Base-by-base conservation (phyloP, 768 basidiomycete genomes). In the Hydnomerulius pinastri region DNA sequence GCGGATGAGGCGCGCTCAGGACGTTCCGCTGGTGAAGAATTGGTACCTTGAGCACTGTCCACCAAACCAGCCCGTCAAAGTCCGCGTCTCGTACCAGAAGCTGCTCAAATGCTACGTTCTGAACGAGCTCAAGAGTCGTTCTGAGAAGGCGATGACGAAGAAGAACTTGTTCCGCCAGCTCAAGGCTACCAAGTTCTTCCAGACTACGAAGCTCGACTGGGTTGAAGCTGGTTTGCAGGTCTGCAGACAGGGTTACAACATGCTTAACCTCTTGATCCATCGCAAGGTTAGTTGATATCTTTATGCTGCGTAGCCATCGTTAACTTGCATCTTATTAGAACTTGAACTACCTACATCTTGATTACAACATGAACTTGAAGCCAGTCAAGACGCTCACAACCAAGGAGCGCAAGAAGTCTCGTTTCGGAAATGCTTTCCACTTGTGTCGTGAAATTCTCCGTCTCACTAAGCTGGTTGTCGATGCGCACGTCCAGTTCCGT, bases 131-230 rank as follows among this genome's bases (percentile, higher is more conserved):
- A 86, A 90, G 62, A 86, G 86, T 46, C 79, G 90, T 39, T 80
- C 86, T 5, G 94, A 97, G 70, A 98, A 97, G 71, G 88, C 97
- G 7, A 96, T 97, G 90, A 88, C 91, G 56, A 98, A 96, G 83
- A 93, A 96, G 75, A 97, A 95, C 64, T 67, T 98, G 43, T 98
- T 99, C 81, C 80, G 92, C 37, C 91, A 94, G 65, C 77, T 94
- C 50, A 98, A 98, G 72, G 87, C 91, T n/a, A 99, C 97, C 50
- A 98, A 98, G 72, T 99, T 99, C 74, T 99, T 99, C 86, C 97
- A 98, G 77, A 92, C 91, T 12, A 99, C 97, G 4, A 92, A 82
- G 57, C 73, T 99, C 58, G 97, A 99, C 70, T 99, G 97, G 97
- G 96, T 99, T 30, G 97, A 99, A 70, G 97, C 96, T 3, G 97